phyloP scores from a whole-genome alignment of 129 eudicot genomes.

The Flaveria ramosissima region DNA sequence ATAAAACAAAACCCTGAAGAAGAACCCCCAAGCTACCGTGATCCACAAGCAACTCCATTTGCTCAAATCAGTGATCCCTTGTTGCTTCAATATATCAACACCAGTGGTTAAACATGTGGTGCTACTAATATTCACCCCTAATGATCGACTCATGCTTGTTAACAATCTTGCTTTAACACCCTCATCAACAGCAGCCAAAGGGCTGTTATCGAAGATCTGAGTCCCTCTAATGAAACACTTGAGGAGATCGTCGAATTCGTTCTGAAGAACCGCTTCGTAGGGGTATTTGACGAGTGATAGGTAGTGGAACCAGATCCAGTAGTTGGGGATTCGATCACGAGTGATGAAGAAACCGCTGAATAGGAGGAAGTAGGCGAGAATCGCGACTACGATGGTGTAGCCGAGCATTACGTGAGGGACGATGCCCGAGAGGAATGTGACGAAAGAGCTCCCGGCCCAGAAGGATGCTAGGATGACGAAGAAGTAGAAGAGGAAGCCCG shows the following conservation, averaged over 20 bases:
- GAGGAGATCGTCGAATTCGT: slow-evolving; percentile 10
- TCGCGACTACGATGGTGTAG: slow-evolving; percentile 20
- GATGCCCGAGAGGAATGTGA: slow-evolving; percentile 6
- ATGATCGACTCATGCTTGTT: neutral
- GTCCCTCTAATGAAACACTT: slow-evolving; percentile 12
- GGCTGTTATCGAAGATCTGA: slow-evolving; percentile 19
- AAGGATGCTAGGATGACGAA: slow-evolving; percentile 13
- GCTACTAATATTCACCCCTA: slow-evolving; percentile 6
- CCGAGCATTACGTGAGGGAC: slow-evolving; percentile 14
- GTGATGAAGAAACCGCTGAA: slow-evolving; percentile 20
- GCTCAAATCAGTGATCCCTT: slow-evolving; percentile 20
- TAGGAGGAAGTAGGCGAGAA: slow-evolving; percentile 19
- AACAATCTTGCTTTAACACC: neutral
- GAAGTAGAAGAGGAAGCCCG: slow-evolving; percentile 20
- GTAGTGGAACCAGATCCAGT: slow-evolving; percentile 22
- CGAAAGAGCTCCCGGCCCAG: slow-evolving; percentile 16
- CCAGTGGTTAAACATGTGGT: slow-evolving; percentile 13
- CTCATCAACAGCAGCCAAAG: slow-evolving; percentile 1
- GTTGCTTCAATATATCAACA: slow-evolving; percentile 21
- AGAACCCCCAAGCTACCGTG: slow-evolving; percentile 17
- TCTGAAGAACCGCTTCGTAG: slow-evolving; percentile 5
- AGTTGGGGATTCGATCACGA: slow-evolving; percentile 19
- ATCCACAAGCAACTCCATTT: slow-evolving; percentile 24
- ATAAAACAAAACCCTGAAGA: slow-evolving; percentile 20
- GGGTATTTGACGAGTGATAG: slow-evolving; percentile 2